These are phyloP conservation scores for Candida loeiensis DNA, from an alignment of 805 yeast genomes.

Conservation along the genomic window DNA sequence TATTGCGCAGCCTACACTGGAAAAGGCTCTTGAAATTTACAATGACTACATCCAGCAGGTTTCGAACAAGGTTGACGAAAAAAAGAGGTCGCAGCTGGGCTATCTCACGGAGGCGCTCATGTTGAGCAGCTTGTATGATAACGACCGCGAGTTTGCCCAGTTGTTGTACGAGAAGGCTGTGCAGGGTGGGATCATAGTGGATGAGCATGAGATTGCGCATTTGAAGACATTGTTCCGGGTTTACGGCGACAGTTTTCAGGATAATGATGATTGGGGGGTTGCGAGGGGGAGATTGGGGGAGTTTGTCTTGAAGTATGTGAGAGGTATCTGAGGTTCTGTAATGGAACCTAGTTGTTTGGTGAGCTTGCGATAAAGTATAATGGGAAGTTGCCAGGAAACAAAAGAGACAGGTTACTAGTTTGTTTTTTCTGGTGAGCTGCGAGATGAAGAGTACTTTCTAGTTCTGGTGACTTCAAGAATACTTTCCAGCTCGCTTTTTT, in stretches of 20 bases:
- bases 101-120: conserved; percentile 46
- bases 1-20: conserved; percentile 36
- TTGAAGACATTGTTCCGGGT: conserved; percentile 43
- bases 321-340: too few relatives aligned
- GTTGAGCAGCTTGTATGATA: conserved; percentile 38
- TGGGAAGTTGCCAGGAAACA: too few relatives aligned
- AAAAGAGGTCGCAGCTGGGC: conserved; percentile 40
- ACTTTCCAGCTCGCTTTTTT: too few relatives aligned
- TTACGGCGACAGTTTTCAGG: conserved; percentile 50
- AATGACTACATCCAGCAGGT: conserved; percentile 43
- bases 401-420: too few relatives aligned
- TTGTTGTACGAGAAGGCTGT: conserved; percentile 48
- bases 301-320: conserved; percentile 13
- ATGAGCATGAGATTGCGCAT: conserved; percentile 38
- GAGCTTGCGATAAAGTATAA: too few relatives aligned
- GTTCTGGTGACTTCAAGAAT: too few relatives aligned
- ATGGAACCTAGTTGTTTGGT: too few relatives aligned
- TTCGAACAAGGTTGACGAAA: conserved; percentile 27
- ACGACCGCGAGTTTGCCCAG: conserved; percentile 54
- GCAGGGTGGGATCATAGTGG: conserved; percentile 30
- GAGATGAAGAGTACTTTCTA: too few relatives aligned
- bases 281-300: conserved; percentile 33
- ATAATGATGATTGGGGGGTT: conserved; percentile 33
- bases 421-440: too few relatives aligned
- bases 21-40: conserved; percentile 40